A percentile compares a stretch with the other conserved stretches of the same genome.
Evolutionary conservation across 495 filamentous ascomycete species (phyloP).

Genomic region (Cercophora samala): DNA sequence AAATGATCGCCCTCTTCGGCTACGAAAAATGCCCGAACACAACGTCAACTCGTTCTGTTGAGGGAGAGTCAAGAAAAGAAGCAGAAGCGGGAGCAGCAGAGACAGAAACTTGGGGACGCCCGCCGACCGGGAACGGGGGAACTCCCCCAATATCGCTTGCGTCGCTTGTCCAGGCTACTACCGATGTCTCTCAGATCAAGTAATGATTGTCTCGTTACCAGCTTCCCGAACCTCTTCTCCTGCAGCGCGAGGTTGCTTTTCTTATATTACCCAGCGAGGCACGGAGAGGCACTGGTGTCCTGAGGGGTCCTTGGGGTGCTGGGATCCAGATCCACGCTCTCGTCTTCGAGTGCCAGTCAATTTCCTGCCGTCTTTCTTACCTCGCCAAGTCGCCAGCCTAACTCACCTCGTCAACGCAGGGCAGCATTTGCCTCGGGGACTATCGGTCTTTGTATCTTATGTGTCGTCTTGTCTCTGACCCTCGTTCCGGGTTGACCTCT

Average conservation of each 20-base stretch:
- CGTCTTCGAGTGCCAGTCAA: conserved; percentile 12
- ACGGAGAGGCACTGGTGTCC: conserved; percentile 2
- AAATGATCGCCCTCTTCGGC: conserved; percentile 14
- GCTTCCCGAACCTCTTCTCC: background rate
- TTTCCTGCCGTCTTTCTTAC: conserved; percentile 18
- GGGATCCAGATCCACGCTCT: conserved; percentile 12
- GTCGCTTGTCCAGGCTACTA: background rate
- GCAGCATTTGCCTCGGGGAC: background rate
- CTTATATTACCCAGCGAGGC: conserved; percentile 6
- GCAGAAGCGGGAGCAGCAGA: background rate
- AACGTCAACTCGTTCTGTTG: conserved; percentile 5
- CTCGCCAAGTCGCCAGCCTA: conserved; percentile 16
- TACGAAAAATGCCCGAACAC: conserved; percentile 10
- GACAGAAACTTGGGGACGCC: background rate
- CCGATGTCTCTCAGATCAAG: background rate
- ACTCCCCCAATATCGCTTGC: background rate
- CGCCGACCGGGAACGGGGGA: background rate
- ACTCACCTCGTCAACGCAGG: background rate
- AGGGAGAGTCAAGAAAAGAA: background rate
- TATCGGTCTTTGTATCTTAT: background rate
- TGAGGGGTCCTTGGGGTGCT: conserved; percentile 2
- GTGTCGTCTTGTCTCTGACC: background rate
- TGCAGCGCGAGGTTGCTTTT: conserved; percentile 5
- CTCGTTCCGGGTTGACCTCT: background rate
- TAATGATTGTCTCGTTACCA: background rate